Base-by-base conservation (phyloP, 306 rosid species). In the Canavalia gladiata region DNA sequence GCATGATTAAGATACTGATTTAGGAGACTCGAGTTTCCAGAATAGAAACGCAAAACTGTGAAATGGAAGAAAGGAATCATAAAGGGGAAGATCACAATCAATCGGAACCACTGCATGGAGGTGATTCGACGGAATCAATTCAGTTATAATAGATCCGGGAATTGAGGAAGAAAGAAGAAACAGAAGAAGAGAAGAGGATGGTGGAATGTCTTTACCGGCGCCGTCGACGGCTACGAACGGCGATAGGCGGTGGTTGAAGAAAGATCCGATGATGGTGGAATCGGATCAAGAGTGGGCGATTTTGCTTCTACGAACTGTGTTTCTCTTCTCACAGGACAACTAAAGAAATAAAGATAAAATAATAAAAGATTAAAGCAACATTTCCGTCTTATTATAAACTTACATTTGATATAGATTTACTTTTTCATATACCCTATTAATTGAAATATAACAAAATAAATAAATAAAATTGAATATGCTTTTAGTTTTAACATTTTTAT, bases 231-330 rank as follows among this genome's bases (percentile, higher is more conserved):
- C 7, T 1, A 9, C 6, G 68, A 31, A 50, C 51, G 69, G 43
- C 82, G 74, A 55, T 7, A 4, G 71, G 47, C 72, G 83, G 76
- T 49, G 66, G 77, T 45, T 39, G 84, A 68, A 84, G 84, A 74
- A 74, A 68, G 81, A 50, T 58, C 77, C 78, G 78, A 34, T 8
- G 75, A 35, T 4, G 51, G 79, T 52, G 71, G 73, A 73, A 73
- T 56, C 54, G 74, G 84, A 84, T 84, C 81, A 54, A 74, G 73
- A 79, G 81, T 74, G 69, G 1, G 75, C 33, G 74, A 82, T 49
- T 76, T 41, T 9, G 73, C n/a, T 82, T 58, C 73, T 7, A 25
- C 52, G 33, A 62, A 65, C 5, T 76, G 11, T 69, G 47, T 50
- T 67, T 68, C 5, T 51, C 30, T 67, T 68, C 5, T 51, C 30